Evolutionary conservation across 129 eudicot genomes (phyloP).

Genomic region (Centrapalus pauciflorus): DNA sequence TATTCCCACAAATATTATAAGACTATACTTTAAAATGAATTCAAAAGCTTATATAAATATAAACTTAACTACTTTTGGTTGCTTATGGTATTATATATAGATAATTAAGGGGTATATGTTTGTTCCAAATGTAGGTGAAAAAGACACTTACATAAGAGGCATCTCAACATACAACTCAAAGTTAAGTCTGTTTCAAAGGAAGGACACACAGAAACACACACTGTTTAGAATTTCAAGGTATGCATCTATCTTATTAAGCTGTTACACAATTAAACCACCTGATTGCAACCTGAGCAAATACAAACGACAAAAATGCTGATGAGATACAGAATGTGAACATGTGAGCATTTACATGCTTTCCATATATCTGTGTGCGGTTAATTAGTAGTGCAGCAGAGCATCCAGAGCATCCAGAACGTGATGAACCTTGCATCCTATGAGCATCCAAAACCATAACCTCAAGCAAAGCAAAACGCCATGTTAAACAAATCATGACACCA

Average conservation of each 20-base stretch:
- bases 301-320: not conserved
- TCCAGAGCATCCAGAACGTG: not conserved
- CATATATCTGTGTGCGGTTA: not conserved
- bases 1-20: too few species aligned
- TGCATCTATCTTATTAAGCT: not conserved
- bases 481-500: not conserved
- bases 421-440: not conserved
- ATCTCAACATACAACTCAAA: constrained; percentile 40
- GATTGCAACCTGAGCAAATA: not conserved
- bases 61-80: too few species aligned
- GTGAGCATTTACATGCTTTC: not conserved
- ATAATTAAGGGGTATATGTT: not conserved
- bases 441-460: not conserved
- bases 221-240: not conserved
- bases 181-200: constrained; percentile 42
- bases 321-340: not conserved
- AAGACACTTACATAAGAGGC: constrained; percentile 19
- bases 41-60: too few species aligned
- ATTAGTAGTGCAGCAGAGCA: not conserved
- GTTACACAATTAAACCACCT: not conserved
- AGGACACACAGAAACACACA: constrained; percentile 33
- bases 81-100: too few species aligned
- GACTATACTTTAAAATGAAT: too few species aligned
- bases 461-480: not conserved
- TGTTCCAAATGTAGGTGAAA: constrained; percentile 15